Conservation (phyloP, 257 asterid genomes). For the Eustoma russellianum region DNA sequence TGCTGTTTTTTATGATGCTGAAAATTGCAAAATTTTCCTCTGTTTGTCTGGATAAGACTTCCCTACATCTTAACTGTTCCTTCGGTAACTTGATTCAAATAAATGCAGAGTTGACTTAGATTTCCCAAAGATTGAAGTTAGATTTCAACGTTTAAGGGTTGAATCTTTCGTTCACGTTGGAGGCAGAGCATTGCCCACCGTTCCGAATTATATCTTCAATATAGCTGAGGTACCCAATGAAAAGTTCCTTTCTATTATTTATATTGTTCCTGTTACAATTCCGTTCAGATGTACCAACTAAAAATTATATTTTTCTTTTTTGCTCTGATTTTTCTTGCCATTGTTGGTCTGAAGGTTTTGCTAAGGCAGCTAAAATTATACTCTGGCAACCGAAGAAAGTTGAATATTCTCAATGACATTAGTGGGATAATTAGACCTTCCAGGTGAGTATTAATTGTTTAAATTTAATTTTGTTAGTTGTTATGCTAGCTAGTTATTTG, state of each 20-base stretch:
- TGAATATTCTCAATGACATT: slow-evolving; percentile 66
- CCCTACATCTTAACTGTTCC: too few species aligned
- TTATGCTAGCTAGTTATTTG: slow-evolving; percentile 4
- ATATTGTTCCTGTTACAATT: neutral
- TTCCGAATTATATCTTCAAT: slow-evolving; percentile 77
- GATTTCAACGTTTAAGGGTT: slow-evolving; percentile 63
- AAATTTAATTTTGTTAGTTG: slow-evolving; percentile 8
- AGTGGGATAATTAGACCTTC: slow-evolving; percentile 94
- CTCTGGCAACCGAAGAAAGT: slow-evolving; percentile 51
- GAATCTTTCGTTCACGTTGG: slow-evolving; percentile 74
- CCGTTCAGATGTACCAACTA: neutral
- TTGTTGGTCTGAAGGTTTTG: slow-evolving; percentile 43
- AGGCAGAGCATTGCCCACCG: slow-evolving; percentile 91
- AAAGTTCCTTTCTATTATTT: neutral
- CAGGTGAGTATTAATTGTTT: slow-evolving; percentile 42
- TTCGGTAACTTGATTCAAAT: slow-evolving; percentile 7
- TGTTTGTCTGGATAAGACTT: neutral
- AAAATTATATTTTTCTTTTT: neutral
- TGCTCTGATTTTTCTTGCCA: neutral
- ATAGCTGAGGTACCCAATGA: slow-evolving; percentile 61
- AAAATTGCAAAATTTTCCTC: neutral
- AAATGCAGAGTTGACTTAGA: slow-evolving; percentile 70
- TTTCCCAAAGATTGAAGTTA: slow-evolving; percentile 85
- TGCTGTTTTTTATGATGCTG: neutral
- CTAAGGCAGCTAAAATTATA: slow-evolving; percentile 56